Conservation (phyloP, 2,329 filamentous ascomycete genomes). For the Spiromastix sp. region DNA sequence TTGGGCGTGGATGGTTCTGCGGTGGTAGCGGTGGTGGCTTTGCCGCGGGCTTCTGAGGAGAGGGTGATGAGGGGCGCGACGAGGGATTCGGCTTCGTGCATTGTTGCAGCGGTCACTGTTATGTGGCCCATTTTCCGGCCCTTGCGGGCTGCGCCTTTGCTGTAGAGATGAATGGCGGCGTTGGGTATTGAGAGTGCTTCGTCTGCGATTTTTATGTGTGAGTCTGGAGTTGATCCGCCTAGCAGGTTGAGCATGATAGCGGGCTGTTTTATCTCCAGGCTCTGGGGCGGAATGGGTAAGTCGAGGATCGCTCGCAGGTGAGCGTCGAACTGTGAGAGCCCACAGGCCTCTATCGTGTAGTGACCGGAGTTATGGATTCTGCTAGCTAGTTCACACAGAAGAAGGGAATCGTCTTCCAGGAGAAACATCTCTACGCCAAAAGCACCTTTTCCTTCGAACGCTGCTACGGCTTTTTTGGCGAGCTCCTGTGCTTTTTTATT, state of each 20-base stretch:
- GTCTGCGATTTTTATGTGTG: slow-evolving; percentile 51
- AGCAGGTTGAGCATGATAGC: slow-evolving; percentile 48
- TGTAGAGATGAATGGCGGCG: slow-evolving; percentile 74
- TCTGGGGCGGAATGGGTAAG: slow-evolving; percentile 48
- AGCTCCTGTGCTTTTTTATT: slow-evolving; percentile 61
- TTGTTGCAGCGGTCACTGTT: slow-evolving; percentile 62
- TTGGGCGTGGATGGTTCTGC: slow-evolving; percentile 48
- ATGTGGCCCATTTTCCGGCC: slow-evolving; percentile 94
- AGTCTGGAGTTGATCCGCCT: slow-evolving; percentile 46
- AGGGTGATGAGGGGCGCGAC: slow-evolving; percentile 63
- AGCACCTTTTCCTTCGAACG: slow-evolving; percentile 78
- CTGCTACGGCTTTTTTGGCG: slow-evolving; percentile 66
- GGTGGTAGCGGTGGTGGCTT: slow-evolving; percentile 68
- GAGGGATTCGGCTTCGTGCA: slow-evolving; percentile 56
- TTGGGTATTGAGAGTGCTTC: slow-evolving; percentile 48
- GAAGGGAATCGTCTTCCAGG: slow-evolving; percentile 56
- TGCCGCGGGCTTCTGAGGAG: no score
- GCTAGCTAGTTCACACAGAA: slow-evolving; percentile 82
- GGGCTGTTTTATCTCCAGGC: slow-evolving; percentile 35
- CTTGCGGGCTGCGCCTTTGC: slow-evolving; percentile 72
- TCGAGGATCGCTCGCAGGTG: slow-evolving; percentile 78
- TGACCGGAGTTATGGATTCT: slow-evolving; percentile 87
- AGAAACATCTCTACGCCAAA: slow-evolving; percentile 98
- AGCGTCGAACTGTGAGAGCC: slow-evolving; percentile 82
- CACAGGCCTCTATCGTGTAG: slow-evolving; percentile 86